Evolutionary conservation across 208 protist species (phyloP).

Genomic region (Crithidia bombi): DNA sequence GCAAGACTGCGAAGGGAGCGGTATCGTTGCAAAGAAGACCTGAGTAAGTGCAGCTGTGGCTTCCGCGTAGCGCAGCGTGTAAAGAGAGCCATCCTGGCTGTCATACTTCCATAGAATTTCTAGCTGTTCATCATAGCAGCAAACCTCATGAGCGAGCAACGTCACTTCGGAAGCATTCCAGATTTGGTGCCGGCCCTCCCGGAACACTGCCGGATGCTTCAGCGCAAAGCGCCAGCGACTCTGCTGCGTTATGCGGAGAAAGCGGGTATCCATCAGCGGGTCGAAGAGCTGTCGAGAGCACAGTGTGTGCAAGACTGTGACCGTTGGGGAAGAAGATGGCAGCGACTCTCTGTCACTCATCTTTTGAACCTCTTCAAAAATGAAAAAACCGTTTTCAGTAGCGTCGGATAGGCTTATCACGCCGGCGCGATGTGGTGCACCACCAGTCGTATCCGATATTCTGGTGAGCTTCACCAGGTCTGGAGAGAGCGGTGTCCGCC

Average conservation of each 20-base stretch:
- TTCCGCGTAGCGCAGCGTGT: conserved; percentile 5
- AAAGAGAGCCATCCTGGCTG: conserved; percentile 12
- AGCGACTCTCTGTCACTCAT: neutral
- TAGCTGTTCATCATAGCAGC: conserved; percentile 26
- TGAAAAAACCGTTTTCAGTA: conserved; percentile 56
- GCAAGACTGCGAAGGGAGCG: conserved; percentile 20
- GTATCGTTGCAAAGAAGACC: conserved; percentile 14
- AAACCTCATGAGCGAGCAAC: conserved; percentile 16
- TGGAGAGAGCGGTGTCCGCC: conserved; percentile 39
- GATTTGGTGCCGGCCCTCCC: conserved; percentile 5
- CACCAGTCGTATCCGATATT: conserved; percentile 20
- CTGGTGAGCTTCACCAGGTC: conserved; percentile 42
- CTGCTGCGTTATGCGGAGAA: conserved; percentile 18
- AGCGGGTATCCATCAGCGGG: conserved; percentile 23
- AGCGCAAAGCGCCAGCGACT: conserved; percentile 19
- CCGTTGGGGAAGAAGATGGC: neutral
- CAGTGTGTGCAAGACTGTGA: neutral
- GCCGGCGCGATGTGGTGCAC: neutral
- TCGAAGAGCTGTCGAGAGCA: neutral
- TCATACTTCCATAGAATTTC: conserved; percentile 27
- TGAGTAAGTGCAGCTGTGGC: conserved; percentile 1
- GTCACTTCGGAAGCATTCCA: conserved; percentile 19
- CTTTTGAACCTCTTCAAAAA: conserved; percentile 46
- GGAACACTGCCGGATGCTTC: conserved; percentile 11
- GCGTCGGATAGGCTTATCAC: conserved; percentile 37